Base-by-base conservation (phyloP, 805 yeast species). In the Zygoascus biomembranicola region DNA sequence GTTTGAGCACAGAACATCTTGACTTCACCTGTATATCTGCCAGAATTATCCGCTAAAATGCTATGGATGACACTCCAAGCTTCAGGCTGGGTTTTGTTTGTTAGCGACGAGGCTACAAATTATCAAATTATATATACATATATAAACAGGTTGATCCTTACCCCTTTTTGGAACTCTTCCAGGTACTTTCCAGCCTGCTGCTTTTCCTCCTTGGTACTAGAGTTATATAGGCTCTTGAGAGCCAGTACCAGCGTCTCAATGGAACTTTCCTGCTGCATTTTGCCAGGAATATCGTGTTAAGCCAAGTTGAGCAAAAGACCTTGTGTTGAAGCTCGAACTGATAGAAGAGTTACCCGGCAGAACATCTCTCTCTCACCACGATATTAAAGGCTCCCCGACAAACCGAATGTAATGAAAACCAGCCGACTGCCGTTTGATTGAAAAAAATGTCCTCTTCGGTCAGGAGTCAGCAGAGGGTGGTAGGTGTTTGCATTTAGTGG, bases 1-100 rank as follows among this genome's bases (percentile, higher is more conserved):
- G 99, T 94, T 67, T 95, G 99, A 0, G 97, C 85, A 14, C 92
- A 85, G 72, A 95, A 94, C 62, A 94, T 74, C 62, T 82, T 82
- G 50, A 85, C 70, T 63, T 85, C 87, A 45, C 81, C 58, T 3
- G 79, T 69, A 32, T 59, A 59, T 4, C 63, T 64, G 18, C 59
- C 60, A 5, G 68, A 61, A 18, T 67, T 60, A 9, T 62, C 50
- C 3, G 65, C 50, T 26, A 90, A 74, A 1, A 85, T 74, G 47
- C 75, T 73, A 63, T 84, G 85, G 37, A 83, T 76, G 1, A 80
- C 63, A 32, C 76, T 73, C 99, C 99, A 94, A 0, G 98, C 94
- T 20, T 63, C 70, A 6, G 68, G 53, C 63, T 23, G 28, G n/a
- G n/a, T n/a, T 66, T 57, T 41, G 51, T 18, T 31, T 39, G 52